These are phyloP conservation scores for Acanthamoeba triangularis DNA, from an alignment of 208 protist genomes.

Conservation along the genomic window DNA sequence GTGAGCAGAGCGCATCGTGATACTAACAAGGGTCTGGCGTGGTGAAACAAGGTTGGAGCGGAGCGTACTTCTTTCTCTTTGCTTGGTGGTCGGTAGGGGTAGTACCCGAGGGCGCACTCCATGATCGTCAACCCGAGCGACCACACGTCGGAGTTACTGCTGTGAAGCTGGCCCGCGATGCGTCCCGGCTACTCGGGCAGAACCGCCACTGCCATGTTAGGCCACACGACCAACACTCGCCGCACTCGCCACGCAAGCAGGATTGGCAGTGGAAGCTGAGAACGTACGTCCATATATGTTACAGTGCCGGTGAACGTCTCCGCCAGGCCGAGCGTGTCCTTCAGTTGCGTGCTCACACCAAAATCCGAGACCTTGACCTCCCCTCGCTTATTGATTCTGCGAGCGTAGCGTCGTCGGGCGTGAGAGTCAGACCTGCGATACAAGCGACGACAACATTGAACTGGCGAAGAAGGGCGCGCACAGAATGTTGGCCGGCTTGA, in stretches of 20 bases:
- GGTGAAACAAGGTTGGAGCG: too few species aligned
- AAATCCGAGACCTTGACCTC: slow-evolving; percentile 86
- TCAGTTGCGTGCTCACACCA: slow-evolving; percentile 83
- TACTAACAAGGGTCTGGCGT: too few species aligned
- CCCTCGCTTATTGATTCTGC: slow-evolving; percentile 77
- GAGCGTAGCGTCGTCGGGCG: background rate
- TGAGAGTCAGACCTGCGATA: too few species aligned
- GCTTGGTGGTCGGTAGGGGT: slow-evolving; percentile 79
- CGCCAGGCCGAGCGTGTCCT: slow-evolving; percentile 80
- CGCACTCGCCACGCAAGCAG: too few species aligned
- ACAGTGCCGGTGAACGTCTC: slow-evolving; percentile 83
- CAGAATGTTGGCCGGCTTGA: slow-evolving; percentile 82
- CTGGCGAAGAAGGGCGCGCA: slow-evolving; percentile 36
- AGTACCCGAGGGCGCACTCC: slow-evolving; percentile 85
- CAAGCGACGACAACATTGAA: too few species aligned
- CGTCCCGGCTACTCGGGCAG: slow-evolving; percentile 76
- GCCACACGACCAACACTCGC: too few species aligned
- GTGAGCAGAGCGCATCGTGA: too few species aligned
- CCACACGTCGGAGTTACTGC: slow-evolving; percentile 85
- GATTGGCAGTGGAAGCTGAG: too few species aligned
- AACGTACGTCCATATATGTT: slow-evolving; percentile 81
- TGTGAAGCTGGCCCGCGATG: slow-evolving; percentile 81
- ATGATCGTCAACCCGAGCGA: slow-evolving; percentile 83
- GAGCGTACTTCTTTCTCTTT: slow-evolving; percentile 40
- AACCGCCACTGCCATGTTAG: too few species aligned